Evolutionary conservation across 148 eudicot genomes (phyloP).

Genomic region (Agrostemma githago): DNA sequence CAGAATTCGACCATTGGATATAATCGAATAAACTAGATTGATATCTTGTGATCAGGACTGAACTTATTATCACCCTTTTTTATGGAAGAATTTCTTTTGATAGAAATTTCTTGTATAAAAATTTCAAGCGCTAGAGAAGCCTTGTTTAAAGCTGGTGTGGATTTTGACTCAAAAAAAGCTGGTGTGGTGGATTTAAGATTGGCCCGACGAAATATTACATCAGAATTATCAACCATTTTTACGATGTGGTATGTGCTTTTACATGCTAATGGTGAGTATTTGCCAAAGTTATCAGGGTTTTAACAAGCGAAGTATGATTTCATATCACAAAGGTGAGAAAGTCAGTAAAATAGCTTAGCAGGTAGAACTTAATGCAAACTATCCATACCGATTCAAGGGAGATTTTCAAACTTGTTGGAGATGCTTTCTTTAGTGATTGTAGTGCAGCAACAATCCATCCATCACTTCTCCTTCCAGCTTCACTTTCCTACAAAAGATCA

Average conservation of each 20-base stretch:
- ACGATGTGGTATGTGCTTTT: background rate
- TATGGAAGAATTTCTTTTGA: no score
- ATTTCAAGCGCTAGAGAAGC: no score
- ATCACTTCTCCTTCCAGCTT: constrained; percentile 40
- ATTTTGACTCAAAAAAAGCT: background rate
- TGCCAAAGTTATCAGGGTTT: no score
- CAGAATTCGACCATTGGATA: no score
- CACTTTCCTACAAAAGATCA: constrained; percentile 50
- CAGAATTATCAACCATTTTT: no score
- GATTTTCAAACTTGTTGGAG: constrained; percentile 89
- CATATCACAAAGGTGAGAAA: background rate
- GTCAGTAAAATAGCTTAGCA: background rate
- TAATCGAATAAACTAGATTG: no score
- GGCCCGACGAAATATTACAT: no score
- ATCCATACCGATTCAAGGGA: constrained; percentile 75
- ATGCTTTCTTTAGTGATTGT: constrained; percentile 67
- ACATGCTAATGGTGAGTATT: background rate
- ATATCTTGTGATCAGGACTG: no score
- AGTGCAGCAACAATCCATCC: constrained; percentile 71
- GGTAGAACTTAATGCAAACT: background rate
- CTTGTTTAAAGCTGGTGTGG: no score
- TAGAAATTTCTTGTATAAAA: no score
- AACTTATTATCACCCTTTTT: no score
- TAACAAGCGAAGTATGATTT: background rate
- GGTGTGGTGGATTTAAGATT: no score